Conservation (phyloP, 1,284 basidiomycete species). For the Fomitopsis palustris region DNA sequence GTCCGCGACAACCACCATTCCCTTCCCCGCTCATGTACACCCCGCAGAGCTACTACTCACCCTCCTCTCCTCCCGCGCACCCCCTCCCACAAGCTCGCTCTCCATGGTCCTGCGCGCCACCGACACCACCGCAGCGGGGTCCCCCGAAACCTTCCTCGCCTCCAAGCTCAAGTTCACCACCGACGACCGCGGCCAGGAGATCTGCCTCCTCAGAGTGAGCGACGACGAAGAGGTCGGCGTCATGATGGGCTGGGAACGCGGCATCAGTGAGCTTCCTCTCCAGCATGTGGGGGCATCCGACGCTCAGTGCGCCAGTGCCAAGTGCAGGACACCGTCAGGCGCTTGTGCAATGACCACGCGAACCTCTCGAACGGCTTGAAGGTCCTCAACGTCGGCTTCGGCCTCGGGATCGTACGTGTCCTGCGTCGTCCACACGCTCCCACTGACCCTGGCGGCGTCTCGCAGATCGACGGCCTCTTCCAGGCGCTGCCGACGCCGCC, state of each 20-base stretch:
- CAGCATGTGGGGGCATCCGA: background rate
- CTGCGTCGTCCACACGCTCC: background rate
- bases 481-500: slow-evolving; percentile 65
- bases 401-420: slow-evolving; percentile 82
- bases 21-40: slow-evolving; percentile 8
- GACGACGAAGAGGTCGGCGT: slow-evolving; percentile 77
- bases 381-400: slow-evolving; percentile 92
- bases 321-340: slow-evolving; percentile 70
- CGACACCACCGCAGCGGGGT: slow-evolving; percentile 70
- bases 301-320: slow-evolving; percentile 26
- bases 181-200: slow-evolving; percentile 77
- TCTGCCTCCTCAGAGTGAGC: slow-evolving; percentile 72
- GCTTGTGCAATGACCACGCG: slow-evolving; percentile 51
- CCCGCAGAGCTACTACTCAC: slow-evolving; percentile 61
- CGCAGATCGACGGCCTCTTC: slow-evolving; percentile 80
- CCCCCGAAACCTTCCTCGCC: slow-evolving; percentile 73
- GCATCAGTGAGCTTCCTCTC: slow-evolving; percentile 55
- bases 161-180: slow-evolving; percentile 70
- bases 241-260: slow-evolving; percentile 96
- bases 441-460: slow-evolving; percentile 5
- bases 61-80: slow-evolving; percentile 46
- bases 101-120: slow-evolving; percentile 50
- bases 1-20: slow-evolving; percentile 10
- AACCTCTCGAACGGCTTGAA: slow-evolving; percentile 50
- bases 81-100: slow-evolving; percentile 35